Evolutionary conservation across 2,329 filamentous ascomycete genomes (phyloP).

Genomic region (Keithomyces neogunnii): DNA sequence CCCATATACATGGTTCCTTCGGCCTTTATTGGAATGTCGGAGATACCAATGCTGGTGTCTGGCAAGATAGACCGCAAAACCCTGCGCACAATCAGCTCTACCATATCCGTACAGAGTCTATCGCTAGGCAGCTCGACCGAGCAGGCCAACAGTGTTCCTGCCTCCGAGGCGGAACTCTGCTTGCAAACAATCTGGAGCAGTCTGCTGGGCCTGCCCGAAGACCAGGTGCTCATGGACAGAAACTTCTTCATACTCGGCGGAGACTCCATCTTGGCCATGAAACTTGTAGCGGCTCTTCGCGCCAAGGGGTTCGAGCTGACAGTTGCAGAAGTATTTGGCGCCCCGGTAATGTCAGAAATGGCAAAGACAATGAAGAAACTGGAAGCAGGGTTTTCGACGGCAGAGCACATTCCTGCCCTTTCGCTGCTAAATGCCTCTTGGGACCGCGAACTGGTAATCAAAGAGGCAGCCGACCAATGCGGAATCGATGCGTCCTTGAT

Average conservation of each 20-base stretch:
- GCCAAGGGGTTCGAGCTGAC: background rate
- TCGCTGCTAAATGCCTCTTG: constrained; percentile 1
- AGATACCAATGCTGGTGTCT: background rate
- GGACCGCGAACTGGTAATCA: background rate
- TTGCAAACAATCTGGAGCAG: background rate
- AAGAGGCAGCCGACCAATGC: constrained; percentile 8
- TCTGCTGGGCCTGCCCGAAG: background rate
- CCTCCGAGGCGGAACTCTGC: background rate
- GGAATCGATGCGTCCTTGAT: constrained; percentile 6
- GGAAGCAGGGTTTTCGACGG: background rate
- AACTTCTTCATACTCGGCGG: constrained; percentile 6
- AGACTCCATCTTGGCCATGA: constrained; percentile 2
- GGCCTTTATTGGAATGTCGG: background rate
- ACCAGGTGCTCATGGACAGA: background rate
- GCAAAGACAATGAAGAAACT: background rate
- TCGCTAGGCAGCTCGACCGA: background rate
- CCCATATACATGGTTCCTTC: background rate
- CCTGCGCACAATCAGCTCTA: background rate
- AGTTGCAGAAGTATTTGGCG: background rate
- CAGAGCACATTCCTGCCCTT: background rate
- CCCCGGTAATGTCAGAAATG: background rate
- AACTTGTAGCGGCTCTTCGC: background rate
- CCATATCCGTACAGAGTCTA: background rate
- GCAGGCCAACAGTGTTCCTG: background rate
- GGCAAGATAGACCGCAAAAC: background rate